Evolutionary conservation across 208 protist genomes (phyloP).

Genomic region (Spongospora subterranea): DNA sequence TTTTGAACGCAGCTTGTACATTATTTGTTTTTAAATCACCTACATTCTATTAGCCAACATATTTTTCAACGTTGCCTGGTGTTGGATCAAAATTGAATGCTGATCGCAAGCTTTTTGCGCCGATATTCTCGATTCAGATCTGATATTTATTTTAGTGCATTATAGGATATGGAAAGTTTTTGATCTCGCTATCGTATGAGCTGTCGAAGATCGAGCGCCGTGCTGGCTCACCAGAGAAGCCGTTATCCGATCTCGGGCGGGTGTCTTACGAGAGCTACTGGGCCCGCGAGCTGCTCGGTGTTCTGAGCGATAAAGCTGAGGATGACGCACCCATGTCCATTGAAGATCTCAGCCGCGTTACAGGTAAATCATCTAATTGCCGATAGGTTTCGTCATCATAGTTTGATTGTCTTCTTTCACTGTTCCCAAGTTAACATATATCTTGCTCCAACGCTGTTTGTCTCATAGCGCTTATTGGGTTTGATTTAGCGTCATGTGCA

Average conservation of each 20-base stretch:
- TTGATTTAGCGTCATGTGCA: too few species aligned
- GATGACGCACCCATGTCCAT: not conserved
- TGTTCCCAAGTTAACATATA: too few species aligned
- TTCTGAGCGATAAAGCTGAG: conserved; percentile 65
- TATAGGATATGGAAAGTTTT: conserved; percentile 93
- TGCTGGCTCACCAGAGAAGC: conserved; percentile 96
- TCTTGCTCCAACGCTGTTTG: not conserved
- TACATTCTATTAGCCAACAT: too few species aligned
- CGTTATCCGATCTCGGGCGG: conserved; percentile 96
- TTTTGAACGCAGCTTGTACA: too few species aligned
- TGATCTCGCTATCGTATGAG: conserved; percentile 97
- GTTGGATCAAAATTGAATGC: too few species aligned
- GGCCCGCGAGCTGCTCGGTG: conserved; percentile 80
- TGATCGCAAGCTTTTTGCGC: too few species aligned
- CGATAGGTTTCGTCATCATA: too few species aligned
- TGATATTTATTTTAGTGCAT: not conserved
- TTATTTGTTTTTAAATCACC: too few species aligned
- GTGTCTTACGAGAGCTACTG: conserved; percentile 73
- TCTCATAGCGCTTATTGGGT: not conserved
- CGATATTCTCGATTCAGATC: not conserved
- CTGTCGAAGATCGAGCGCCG: conserved; percentile 92
- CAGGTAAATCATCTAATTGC: not conserved
- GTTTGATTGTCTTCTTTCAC: too few species aligned
- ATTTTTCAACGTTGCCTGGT: too few species aligned
- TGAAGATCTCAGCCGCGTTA: conserved; percentile 44